Percentiles rank a stretch among this genome's conserved stretches.
These are phyloP conservation scores for Cyanidiococcus yangmingshanensis DNA, from an alignment of 23 red algal species.

Conservation along the genomic window DNA sequence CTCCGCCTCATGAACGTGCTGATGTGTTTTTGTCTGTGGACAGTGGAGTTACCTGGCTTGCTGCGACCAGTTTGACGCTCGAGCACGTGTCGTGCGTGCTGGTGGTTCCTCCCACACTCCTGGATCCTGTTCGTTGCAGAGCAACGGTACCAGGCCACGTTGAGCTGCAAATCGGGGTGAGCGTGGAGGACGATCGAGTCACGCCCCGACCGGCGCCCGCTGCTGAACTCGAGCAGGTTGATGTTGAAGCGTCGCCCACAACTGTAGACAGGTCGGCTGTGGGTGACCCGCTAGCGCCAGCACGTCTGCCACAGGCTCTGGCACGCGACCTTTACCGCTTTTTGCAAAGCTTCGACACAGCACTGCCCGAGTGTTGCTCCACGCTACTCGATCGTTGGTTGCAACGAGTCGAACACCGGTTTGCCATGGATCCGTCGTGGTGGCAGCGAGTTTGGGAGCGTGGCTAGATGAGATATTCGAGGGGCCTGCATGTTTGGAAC, in stretches of 20 bases:
- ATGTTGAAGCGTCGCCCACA: background rate
- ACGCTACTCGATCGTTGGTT: background rate
- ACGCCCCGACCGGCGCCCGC: background rate
- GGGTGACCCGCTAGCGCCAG: background rate
- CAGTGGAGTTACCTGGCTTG: background rate
- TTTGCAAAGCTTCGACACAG: conserved; percentile 2
- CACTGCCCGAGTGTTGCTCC: background rate
- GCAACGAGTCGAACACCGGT: background rate
- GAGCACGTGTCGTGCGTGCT: background rate
- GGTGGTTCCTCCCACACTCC: background rate
- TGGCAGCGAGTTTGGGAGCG: background rate
- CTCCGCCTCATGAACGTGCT: background rate
- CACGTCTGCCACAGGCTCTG: background rate
- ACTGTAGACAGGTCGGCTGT: background rate
- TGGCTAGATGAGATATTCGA: too few species aligned
- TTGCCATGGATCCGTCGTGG: background rate
- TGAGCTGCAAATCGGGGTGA: background rate
- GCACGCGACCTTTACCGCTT: background rate
- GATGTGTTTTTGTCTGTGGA: background rate
- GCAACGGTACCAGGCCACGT: background rate
- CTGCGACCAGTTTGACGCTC: background rate
- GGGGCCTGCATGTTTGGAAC: too few species aligned
- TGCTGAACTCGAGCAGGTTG: background rate
- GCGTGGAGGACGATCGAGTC: background rate
- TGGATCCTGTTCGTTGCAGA: background rate